Base-by-base conservation (phyloP, 306 rosid species). In the Pyrus bretschneideri region DNA sequence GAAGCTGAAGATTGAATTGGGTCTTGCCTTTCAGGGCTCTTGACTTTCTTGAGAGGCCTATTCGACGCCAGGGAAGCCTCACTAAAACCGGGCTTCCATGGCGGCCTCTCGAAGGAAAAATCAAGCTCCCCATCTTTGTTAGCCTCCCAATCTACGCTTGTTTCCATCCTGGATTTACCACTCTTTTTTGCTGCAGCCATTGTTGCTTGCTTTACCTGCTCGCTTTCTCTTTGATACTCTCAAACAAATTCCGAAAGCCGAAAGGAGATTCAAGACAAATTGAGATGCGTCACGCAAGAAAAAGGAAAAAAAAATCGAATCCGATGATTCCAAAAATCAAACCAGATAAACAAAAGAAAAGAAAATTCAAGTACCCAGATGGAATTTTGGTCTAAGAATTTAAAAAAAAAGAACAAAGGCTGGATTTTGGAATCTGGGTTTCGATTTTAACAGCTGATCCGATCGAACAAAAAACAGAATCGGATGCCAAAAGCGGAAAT, bases 31-130 rank as follows among this genome's bases (percentile, higher is more conserved):
- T 87, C 77, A 0, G 98, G 96, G 86, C 94, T 85, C 14, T 82
- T 86, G 69, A 80, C 87, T 82, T 95, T 95, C 88, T 95, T 95
- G n/a, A 83, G 80, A 84, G 98, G 96, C 42, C 92, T 87, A 23
- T 65, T 55, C 15, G 70, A 19, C 4, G 12, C 78, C 81, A 80
- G 22, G 82, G 91, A 87, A 70, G 82, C 81, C n/a, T 83, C 91
- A 76, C 84, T 86, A 74, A 79, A 86, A 86, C 82, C 80, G 18
- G 86, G 90, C 81, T 81, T 85, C 89, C 89, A 83, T 69, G 69
- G 93, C 18, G 17, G 78, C 49, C 85, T 81, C 78, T 81, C 87
- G 59, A 74, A 64, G 78, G 78, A 79, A 67, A 74, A 79, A 65
- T 78, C 82, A 23, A 62, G 40, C 30, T 70, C 80, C 73, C 82